A percentile compares a stretch with the other conserved stretches of the same genome.
phyloP scores from a whole-genome alignment of 2,329 filamentous ascomycete genomes.

The Pestalotiopsis sp. region DNA sequence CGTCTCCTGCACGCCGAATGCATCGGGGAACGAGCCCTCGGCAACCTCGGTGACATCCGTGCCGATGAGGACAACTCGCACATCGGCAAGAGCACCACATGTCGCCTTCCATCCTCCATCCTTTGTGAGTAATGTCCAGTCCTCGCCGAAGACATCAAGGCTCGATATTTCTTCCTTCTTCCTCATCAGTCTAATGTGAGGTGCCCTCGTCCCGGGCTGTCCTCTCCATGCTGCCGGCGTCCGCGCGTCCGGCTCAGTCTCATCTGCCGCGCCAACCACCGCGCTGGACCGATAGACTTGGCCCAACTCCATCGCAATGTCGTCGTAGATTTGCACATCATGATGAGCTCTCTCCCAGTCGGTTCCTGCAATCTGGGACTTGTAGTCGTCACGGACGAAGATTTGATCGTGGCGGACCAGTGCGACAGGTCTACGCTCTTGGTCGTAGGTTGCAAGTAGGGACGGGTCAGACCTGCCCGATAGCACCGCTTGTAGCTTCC shows the following conservation, averaged over 20 bases:
- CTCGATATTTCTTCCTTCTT: neutral
- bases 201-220: constrained; percentile 6
- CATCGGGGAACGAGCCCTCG: constrained; percentile 2
- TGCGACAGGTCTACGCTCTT: constrained; percentile 49
- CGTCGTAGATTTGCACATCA: neutral
- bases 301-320: constrained; percentile 2
- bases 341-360: constrained; percentile 2
- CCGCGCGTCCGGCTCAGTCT: neutral
- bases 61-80: neutral
- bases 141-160: neutral
- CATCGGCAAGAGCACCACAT: neutral
- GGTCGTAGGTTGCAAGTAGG: constrained; percentile 49
- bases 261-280: neutral
- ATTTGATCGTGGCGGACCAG: constrained; percentile 13
- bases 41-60: neutral
- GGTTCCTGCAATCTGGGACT: neutral
- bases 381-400: constrained; percentile 6
- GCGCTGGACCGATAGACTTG: constrained; percentile 1
- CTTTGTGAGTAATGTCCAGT: constrained; percentile 1
- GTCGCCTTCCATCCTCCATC: neutral
- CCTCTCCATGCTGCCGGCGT: constrained; percentile 1
- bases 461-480: constrained; percentile 32
- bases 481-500: constrained; percentile 51
- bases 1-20: neutral
- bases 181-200: constrained; percentile 1